Base-by-base conservation (phyloP, 108 stramenopile species). In the Skeletonema potamos region DNA sequence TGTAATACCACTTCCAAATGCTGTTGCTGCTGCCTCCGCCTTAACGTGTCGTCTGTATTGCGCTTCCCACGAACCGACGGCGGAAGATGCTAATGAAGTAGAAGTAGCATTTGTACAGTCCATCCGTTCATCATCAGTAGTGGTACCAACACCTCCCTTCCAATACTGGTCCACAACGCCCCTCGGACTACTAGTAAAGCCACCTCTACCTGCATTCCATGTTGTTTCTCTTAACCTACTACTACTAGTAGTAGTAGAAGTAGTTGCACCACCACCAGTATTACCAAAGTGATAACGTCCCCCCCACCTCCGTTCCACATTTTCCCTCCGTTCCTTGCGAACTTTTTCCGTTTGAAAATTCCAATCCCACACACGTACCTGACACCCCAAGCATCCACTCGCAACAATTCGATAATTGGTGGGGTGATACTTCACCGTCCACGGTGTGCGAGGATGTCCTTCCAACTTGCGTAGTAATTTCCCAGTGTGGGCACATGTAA, bases 401-500 rank as follows among this genome's bases (percentile, higher is more conserved):
- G 97, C 98, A 3, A 98, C 73, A 37, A 97, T 81, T 10, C 81
- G 54, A 4, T 86, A 41, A 62, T 95, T 75, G 43, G 55, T 70
- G 29, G 98, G 98, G 69, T 99, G 98, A 66, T 87, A 99, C 69
- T 96, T 96, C 67, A 98, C 97, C 13, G 97, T 98, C 99, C 99
- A 99, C 0, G 99, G 99, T 3, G 99, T 99, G 7, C 99, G 90
- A 1, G 96, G 93, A 84, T 99, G 99, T 7, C 99, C 99, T 18
- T 83, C 82, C 13, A 98, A 77, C 2, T 83, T 80, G 29, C 89
- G 82, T 10, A 92, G 56, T 8, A 96, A 59, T 51, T 58, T 68
- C 9, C 93, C 91, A 15, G 88, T 88, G 32, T 59, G 34, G 27
- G 84, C 89, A 55, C 82, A 86, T 1, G 96, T 83, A 20, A 99